phyloP scores from a whole-genome alignment of 2,329 filamentous ascomycete genomes.

The Juglanconis sp. region DNA sequence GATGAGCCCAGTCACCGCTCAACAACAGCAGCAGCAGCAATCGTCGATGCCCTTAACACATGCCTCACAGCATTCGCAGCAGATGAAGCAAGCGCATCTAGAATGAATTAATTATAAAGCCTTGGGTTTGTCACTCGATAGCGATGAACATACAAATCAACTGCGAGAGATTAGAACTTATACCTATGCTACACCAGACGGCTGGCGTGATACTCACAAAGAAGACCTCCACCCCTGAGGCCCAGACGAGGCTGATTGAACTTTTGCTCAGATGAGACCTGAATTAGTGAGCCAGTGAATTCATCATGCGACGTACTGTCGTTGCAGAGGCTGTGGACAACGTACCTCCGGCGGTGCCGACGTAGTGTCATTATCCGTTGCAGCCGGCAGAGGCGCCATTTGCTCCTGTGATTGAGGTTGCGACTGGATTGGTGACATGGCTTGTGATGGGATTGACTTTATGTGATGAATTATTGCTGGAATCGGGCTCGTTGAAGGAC shows the following conservation, averaged over 20 bases:
- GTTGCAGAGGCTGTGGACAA: neutral
- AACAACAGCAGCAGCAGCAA: slow-evolving; percentile 1
- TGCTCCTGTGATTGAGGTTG: neutral
- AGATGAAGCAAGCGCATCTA: slow-evolving; percentile 2
- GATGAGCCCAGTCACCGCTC: neutral
- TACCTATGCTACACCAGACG: too few relatives aligned
- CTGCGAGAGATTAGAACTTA: neutral
- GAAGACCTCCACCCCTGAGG: neutral
- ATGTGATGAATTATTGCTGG: neutral
- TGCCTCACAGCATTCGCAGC: slow-evolving; percentile 1
- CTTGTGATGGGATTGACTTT: neutral
- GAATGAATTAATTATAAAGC: neutral
- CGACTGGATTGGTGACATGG: neutral
- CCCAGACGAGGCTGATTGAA: neutral
- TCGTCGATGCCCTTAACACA: neutral
- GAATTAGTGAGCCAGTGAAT: neutral
- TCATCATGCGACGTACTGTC: neutral
- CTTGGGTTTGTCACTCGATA: neutral
- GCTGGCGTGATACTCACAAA: neutral
- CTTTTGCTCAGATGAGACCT: neutral
- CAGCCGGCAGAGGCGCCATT: neutral
- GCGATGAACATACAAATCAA: neutral
- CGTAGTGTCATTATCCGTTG: neutral
- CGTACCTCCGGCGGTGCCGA: neutral
- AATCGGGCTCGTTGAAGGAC: neutral